Conservation (phyloP, 495 filamentous ascomycete species). For the Xylaria castorea region DNA sequence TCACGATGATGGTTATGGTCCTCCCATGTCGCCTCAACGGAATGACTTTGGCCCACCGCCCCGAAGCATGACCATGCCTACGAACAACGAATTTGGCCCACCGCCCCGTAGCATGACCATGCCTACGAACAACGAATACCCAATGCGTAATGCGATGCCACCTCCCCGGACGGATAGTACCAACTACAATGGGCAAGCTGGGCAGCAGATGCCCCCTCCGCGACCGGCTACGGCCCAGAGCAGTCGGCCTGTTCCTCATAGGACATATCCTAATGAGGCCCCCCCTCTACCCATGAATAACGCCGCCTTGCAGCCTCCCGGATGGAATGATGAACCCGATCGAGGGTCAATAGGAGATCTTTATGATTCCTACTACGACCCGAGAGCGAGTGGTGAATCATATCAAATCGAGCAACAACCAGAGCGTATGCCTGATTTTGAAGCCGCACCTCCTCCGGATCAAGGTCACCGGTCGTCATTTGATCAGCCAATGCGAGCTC, state of each 20-base stretch:
- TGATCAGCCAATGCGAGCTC: constrained; percentile 52
- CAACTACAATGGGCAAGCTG: constrained; percentile 53
- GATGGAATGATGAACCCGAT: constrained; percentile 41
- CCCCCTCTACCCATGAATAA: constrained; percentile 45
- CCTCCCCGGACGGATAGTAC: constrained; percentile 45
- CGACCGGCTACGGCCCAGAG: constrained; percentile 59
- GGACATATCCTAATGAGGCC: constrained; percentile 51
- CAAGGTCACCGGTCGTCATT: constrained; percentile 54
- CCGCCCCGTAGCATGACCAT: constrained; percentile 61
- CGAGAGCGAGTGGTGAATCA: constrained; percentile 39
- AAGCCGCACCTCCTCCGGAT: constrained; percentile 58
- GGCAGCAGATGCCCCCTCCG: constrained; percentile 51
- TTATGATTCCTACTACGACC: constrained; percentile 64
- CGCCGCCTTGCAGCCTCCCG: constrained; percentile 33
- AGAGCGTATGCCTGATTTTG: constrained; percentile 76
- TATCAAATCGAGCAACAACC: constrained; percentile 46
- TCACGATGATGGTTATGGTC: constrained; percentile 43
- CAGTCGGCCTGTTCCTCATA: constrained; percentile 52
- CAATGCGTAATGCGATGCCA: constrained; percentile 44
- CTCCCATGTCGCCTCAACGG: constrained; percentile 37
- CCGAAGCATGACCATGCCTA: constrained; percentile 62
- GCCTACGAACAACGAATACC: constrained; percentile 52
- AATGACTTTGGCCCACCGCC: constrained; percentile 49
- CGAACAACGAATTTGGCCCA: constrained; percentile 50
- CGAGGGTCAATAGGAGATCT: constrained; percentile 56